Percentiles rank a stretch among this genome's conserved stretches.
Evolutionary conservation across 352 stramenopile species (phyloP).

Genomic region (Globisporangium rhizosaccharum): DNA sequence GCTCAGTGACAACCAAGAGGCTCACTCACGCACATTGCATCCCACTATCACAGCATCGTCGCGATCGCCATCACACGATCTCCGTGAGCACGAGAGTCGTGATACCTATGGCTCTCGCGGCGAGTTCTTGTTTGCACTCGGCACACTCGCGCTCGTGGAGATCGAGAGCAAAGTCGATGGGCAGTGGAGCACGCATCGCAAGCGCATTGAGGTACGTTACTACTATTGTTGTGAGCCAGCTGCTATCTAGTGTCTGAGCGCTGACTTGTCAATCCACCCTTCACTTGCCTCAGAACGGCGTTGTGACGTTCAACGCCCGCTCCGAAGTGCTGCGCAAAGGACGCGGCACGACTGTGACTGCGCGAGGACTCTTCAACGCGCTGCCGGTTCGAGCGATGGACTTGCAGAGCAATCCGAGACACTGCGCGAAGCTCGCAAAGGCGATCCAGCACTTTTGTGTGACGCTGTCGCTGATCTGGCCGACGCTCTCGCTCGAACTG

Average conservation of each 20-base stretch:
- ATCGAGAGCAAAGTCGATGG: constrained; percentile 55
- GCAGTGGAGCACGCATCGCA: constrained; percentile 59
- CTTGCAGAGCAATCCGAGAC: constrained; percentile 26
- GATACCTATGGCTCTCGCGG: constrained; percentile 39
- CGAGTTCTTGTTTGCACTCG: constrained; percentile 47
- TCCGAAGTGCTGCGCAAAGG: constrained; percentile 27
- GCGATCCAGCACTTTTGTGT: constrained; percentile 43
- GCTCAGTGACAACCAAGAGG: neutral
- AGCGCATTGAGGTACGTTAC: constrained; percentile 51
- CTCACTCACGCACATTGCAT: neutral
- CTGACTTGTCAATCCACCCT: neutral
- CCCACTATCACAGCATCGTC: constrained; percentile 31
- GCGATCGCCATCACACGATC: constrained; percentile 3
- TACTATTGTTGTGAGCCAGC: neutral
- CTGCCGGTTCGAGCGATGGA: constrained; percentile 51
- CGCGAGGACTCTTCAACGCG: constrained; percentile 51
- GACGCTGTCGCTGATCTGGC: constrained; percentile 71
- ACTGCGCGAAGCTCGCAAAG: constrained; percentile 29
- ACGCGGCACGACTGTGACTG: constrained; percentile 43
- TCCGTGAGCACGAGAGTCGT: neutral
- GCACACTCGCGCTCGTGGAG: constrained; percentile 38
- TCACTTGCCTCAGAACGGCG: constrained; percentile 25
- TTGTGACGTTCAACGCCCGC: constrained; percentile 51
- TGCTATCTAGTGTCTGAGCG: neutral
- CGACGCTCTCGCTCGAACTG: constrained; percentile 51